These are phyloP conservation scores for Chrysosporium queenslandicum DNA, from an alignment of 2,329 filamentous ascomycete species.

Conservation along the genomic window DNA sequence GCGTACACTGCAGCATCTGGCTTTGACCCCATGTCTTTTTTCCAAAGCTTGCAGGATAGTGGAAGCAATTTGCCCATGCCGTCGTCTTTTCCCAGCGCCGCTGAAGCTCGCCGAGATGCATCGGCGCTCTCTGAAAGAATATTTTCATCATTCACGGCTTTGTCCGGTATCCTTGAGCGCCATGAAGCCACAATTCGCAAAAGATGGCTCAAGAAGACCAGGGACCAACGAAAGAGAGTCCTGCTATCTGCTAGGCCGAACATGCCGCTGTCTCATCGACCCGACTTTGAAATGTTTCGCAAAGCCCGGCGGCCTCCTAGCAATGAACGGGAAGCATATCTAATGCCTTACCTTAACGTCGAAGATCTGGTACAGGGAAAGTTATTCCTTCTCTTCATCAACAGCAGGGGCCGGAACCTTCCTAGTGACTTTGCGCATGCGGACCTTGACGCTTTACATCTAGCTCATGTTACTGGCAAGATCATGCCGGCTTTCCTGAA, in stretches of 20 bases:
- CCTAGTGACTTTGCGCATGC: conserved; percentile 41
- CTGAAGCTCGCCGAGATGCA: background rate
- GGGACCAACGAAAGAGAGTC: conserved; percentile 37
- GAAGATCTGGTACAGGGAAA: conserved; percentile 43
- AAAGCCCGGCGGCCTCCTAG: conserved; percentile 3
- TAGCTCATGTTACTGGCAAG: conserved; percentile 22
- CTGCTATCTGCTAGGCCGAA: conserved; percentile 40
- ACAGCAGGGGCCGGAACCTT: conserved; percentile 40
- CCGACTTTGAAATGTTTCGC: conserved; percentile 37
- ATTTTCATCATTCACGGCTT: conserved; percentile 27
- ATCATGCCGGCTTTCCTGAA: conserved; percentile 22
- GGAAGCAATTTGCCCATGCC: conserved; percentile 9
- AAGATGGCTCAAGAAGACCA: conserved; percentile 47
- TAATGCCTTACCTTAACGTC: conserved; percentile 48
- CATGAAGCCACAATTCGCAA: conserved; percentile 44
- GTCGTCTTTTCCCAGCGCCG: conserved; percentile 6
- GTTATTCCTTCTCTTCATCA: conserved; percentile 42
- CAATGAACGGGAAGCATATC: conserved; percentile 27
- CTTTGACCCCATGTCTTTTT: conserved; percentile 2
- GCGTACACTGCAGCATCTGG: background rate
- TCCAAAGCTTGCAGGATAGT: background rate
- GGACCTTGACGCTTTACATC: conserved; percentile 32
- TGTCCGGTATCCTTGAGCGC: conserved; percentile 39
- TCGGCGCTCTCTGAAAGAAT: conserved; percentile 19
- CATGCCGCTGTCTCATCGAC: conserved; percentile 42